phyloP scores from a whole-genome alignment of 192 early-diverging fungal species.

The Backusella liffmaniae region DNA sequence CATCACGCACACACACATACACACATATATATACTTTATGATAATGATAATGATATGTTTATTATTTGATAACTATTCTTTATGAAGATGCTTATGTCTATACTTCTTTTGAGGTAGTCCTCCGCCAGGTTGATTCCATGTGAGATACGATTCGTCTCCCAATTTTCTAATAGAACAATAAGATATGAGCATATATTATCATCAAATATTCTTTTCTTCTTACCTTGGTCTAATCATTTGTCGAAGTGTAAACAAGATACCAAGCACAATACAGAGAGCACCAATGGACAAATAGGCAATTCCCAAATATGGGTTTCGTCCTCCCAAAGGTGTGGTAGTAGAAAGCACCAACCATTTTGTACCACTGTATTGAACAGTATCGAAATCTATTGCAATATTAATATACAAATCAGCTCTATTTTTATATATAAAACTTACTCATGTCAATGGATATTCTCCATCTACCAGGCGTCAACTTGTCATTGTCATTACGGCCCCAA shows the following conservation, averaged over 20 bases:
- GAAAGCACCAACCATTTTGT: conserved; percentile 93
- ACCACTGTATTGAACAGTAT: conserved; percentile 78
- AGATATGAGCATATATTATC: background rate
- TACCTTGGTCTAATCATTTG: conserved; percentile 88
- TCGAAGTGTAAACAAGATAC: conserved; percentile 78
- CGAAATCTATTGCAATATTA: conserved; percentile 59
- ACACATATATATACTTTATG: background rate
- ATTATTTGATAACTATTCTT: background rate
- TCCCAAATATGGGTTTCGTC: conserved; percentile 92
- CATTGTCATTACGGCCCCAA: conserved; percentile 71
- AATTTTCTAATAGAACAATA: conserved; percentile 10
- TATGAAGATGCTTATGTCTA: conserved; percentile 1
- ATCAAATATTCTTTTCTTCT: background rate
- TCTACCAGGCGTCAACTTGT: conserved; percentile 58
- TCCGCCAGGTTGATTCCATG: conserved; percentile 24
- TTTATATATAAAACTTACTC: conserved; percentile 50
- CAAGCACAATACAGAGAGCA: conserved; percentile 79
- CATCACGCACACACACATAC: background rate
- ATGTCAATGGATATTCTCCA: conserved; percentile 70
- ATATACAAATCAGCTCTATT: background rate
- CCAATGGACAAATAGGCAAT: conserved; percentile 91
- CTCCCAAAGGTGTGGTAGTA: conserved; percentile 91
- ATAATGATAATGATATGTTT: too few relatives aligned
- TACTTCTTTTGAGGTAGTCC: conserved; percentile 2
- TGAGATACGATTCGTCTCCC: conserved; percentile 20